Evolutionary conservation across 2,329 filamentous ascomycete genomes (phyloP).

Genomic region (Sarocladium oryzae): DNA sequence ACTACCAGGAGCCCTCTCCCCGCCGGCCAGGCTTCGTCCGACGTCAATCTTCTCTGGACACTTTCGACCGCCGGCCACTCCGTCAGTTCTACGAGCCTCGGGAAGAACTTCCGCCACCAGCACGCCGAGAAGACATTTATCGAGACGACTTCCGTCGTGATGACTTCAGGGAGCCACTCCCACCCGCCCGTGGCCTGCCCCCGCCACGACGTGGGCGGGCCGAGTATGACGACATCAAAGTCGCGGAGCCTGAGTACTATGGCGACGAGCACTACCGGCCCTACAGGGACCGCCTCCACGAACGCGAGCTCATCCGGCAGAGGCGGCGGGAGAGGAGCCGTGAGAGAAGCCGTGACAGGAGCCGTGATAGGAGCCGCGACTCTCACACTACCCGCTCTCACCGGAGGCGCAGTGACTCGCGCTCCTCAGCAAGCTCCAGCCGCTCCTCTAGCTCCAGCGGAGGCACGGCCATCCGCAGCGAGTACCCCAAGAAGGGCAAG

Average conservation of each 20-base stretch:
- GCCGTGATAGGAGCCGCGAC: constrained; percentile 31
- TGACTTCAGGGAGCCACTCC: constrained; percentile 23
- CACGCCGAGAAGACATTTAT: constrained; percentile 39
- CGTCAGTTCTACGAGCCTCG: constrained; percentile 40
- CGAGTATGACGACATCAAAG: constrained; percentile 57
- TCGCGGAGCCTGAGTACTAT: constrained; percentile 61
- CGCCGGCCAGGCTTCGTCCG: constrained; percentile 63
- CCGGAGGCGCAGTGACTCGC: constrained; percentile 33
- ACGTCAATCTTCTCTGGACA: constrained; percentile 83
- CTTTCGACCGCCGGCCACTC: constrained; percentile 70
- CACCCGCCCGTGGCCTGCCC: constrained; percentile 32
- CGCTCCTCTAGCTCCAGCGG: constrained; percentile 40
- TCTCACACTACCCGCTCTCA: constrained; percentile 34
- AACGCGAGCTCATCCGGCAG: constrained; percentile 51
- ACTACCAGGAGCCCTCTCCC: constrained; percentile 39
- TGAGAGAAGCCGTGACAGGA: constrained; percentile 24
- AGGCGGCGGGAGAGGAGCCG: constrained; percentile 33
- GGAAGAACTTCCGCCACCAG: constrained; percentile 58
- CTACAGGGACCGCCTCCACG: constrained; percentile 52
- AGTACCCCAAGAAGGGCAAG: constrained; percentile 79
- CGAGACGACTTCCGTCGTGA: constrained; percentile 44
- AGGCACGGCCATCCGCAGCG: constrained; percentile 47
- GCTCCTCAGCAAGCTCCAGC: constrained; percentile 38
- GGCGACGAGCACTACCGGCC: constrained; percentile 67
- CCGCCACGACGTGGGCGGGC: constrained; percentile 2